Percentiles rank a stretch among this genome's conserved stretches.
These are phyloP conservation scores for Paraphoma chrysanthemicola DNA, from an alignment of 2,329 filamentous ascomycete genomes.

Conservation along the genomic window DNA sequence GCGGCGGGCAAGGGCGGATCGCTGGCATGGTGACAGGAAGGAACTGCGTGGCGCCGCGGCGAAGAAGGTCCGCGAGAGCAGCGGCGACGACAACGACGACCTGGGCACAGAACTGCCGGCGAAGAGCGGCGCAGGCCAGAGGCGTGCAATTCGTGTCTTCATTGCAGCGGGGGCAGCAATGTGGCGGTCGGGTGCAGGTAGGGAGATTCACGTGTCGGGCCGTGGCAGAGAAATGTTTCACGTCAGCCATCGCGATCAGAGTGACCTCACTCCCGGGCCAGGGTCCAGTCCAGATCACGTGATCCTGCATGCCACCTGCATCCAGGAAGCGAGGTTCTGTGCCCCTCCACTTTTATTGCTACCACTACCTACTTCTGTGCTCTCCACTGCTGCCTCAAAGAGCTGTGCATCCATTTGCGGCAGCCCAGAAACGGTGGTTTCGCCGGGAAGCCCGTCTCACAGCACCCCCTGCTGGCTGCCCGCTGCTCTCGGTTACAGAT, in stretches of 20 bases:
- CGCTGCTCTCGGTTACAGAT: background rate
- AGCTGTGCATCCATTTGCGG: no score
- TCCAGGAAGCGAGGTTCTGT: no score
- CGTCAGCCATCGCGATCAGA: no score
- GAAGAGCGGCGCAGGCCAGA: constrained; percentile 34
- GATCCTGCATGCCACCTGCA: no score
- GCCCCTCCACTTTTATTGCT: no score
- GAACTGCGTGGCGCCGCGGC: constrained; percentile 25
- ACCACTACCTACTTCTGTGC: no score
- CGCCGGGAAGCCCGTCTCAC: background rate
- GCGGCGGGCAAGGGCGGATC: constrained; percentile 30
- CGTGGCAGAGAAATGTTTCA: no score
- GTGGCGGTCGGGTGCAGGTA: background rate
- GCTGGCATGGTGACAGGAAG: constrained; percentile 23
- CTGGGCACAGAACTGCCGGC: constrained; percentile 17
- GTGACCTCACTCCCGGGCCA: no score
- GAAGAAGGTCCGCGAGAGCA: constrained; percentile 37
- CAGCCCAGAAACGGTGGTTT: no score
- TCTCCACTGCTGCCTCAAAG: no score
- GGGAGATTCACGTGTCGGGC: no score
- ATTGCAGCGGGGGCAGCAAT: constrained; percentile 16
- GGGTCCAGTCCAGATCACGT: no score
- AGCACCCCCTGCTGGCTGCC: background rate
- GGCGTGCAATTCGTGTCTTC: constrained; percentile 32
- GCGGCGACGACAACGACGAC: constrained; percentile 14